These are phyloP conservation scores for Rhododendron simsii DNA, from an alignment of 148 eudicot species.

Conservation along the genomic window DNA sequence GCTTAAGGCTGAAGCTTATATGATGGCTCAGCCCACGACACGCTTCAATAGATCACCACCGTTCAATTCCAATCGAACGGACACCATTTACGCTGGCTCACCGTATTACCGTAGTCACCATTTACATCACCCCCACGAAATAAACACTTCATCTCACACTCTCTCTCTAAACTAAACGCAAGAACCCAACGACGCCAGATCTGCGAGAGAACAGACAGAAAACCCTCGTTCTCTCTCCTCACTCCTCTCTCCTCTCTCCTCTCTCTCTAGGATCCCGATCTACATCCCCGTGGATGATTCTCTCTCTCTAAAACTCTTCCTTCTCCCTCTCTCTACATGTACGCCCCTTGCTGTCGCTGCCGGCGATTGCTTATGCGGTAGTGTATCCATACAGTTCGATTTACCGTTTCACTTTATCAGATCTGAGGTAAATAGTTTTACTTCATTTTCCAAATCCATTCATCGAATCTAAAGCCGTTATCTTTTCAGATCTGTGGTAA, in stretches of 20 bases:
- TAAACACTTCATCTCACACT: neutral
- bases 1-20: neutral
- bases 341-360: neutral
- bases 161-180: neutral
- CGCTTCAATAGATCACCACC: neutral
- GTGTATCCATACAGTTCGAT: neutral
- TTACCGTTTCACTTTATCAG: neutral
- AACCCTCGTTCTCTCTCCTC: neutral
- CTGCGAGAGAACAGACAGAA: neutral
- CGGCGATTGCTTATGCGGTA: neutral
- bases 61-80: neutral
- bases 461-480: neutral
- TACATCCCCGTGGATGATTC: neutral
- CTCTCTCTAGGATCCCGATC: neutral
- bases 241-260: neutral
- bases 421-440: slow-evolving; percentile 2
- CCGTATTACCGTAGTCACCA: neutral
- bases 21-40: neutral
- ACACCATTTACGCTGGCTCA: neutral
- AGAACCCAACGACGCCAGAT: neutral
- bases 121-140: neutral
- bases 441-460: neutral
- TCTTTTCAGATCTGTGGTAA: neutral
- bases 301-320: neutral
- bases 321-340: neutral